A percentile compares a stretch with the other conserved stretches of the same genome.
Evolutionary conservation across 495 filamentous ascomycete species (phyloP).

Genomic region (Aspergillus biplanus): DNA sequence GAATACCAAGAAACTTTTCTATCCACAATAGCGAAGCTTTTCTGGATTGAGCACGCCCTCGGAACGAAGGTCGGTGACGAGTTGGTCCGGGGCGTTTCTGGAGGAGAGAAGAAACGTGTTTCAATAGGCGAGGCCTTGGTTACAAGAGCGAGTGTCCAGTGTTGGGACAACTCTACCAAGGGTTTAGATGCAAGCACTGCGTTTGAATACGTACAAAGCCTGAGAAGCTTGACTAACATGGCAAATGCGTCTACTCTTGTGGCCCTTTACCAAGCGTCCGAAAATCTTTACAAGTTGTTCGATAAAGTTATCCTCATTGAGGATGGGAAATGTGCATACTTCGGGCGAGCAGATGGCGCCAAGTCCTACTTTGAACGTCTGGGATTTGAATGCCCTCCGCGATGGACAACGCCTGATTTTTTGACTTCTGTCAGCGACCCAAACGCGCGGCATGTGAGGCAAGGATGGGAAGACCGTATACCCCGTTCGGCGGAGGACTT

Average conservation of each 20-base stretch:
- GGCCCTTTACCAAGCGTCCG: slow-evolving; percentile 73
- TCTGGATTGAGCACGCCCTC: slow-evolving; percentile 74
- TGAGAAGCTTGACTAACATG: slow-evolving; percentile 66
- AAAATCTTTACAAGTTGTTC: slow-evolving; percentile 69
- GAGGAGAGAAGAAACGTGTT: slow-evolving; percentile 76
- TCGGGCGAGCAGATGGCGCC: slow-evolving; percentile 59
- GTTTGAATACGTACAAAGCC: slow-evolving; percentile 64
- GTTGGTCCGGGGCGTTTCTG: slow-evolving; percentile 67
- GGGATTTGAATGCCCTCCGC: slow-evolving; percentile 61
- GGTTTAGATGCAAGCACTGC: slow-evolving; percentile 73
- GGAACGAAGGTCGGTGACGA: slow-evolving; percentile 71
- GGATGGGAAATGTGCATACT: slow-evolving; percentile 67
- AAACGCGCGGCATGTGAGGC: slow-evolving; percentile 59
- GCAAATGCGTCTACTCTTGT: slow-evolving; percentile 62
- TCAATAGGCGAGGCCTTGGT: slow-evolving; percentile 71
- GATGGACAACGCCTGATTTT: slow-evolving; percentile 72
- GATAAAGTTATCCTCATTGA: slow-evolving; percentile 74
- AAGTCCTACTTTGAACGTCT: slow-evolving; percentile 65
- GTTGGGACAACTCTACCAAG: slow-evolving; percentile 70
- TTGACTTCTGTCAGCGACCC: slow-evolving; percentile 68
- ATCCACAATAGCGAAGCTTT: slow-evolving; percentile 71
- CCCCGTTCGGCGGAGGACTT: slow-evolving; percentile 65
- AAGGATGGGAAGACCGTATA: slow-evolving; percentile 62
- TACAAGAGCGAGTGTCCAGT: slow-evolving; percentile 64
- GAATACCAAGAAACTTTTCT: slow-evolving; percentile 71